Evolutionary conservation across 805 yeast species (phyloP), one percentile per base, ranked within the genome.

Genomic region (Jamesozyma jinghongensis): DNA sequence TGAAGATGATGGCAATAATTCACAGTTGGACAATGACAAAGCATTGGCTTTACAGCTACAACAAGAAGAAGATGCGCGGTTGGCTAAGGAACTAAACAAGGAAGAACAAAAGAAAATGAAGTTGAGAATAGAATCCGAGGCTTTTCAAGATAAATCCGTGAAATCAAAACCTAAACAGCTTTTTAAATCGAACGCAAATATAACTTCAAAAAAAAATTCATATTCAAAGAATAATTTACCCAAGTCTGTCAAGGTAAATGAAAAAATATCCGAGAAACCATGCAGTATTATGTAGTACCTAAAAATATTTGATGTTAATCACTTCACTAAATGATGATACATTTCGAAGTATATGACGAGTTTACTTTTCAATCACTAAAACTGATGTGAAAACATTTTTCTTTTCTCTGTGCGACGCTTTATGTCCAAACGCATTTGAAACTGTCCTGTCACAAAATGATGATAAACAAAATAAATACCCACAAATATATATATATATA

Each of bases 51-150:
- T 52, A 43, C 51, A 53, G 25, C 44, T 69, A 30, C 84, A 78
- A 50, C 73, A 70, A 47, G 70, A 75, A 41, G 83, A 78, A 45
- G 82, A 78, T 49, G 63, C 22, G 11, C 33, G 8, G 17, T 2
- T 43, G 7, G 47, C 45, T 0, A 22, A 16, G 61, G 34, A 35
- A 12, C 12, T 37, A 12, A 10, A 7, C 18, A 40, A 27, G 27
- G 34, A 32, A 16, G 17, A 40, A 32, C 19, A 31, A 38, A 65
- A 66, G 37, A 80, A 79, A 2, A 32, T 7, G 14, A 42, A 53
- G 62, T 40, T 54, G 54, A 14, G 50, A 71, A 39, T 75, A n/a
- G n/a, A n/a, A n/a, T n/a, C n/a, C n/a, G n/a, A n/a, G 26, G 26
- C 26, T 22, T 6, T 22, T 22, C 26, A 22, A 22, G 14, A 27